phyloP scores from a whole-genome alignment of 169 alveolate species.

The Plasmodium gallinaceum region DNA sequence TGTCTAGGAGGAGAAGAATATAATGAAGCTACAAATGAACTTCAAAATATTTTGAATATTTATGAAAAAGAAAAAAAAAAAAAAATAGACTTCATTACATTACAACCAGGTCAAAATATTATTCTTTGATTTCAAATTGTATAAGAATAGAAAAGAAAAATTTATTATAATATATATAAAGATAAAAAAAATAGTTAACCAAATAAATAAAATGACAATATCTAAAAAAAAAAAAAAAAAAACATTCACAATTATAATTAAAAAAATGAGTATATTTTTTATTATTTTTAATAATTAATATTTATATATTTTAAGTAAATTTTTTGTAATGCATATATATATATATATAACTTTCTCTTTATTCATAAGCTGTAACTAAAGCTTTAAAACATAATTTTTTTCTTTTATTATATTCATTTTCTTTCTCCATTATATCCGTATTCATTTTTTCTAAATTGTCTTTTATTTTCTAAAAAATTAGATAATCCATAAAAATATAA shows the following conservation, averaged over 20 bases:
- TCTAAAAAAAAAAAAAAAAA: not conserved
- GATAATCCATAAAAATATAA: not conserved
- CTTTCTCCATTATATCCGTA: slow-evolving; percentile 52
- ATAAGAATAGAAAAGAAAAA: not conserved
- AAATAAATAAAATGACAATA: not conserved
- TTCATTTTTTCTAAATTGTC: slow-evolving; percentile 67
- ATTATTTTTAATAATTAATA: no score
- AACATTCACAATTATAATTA: not conserved
- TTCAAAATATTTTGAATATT: slow-evolving; percentile 2
- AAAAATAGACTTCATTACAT: slow-evolving; percentile 63
- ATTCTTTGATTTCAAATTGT: slow-evolving; percentile 11
- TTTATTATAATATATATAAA: not conserved
- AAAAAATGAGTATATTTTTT: no score
- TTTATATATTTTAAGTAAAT: no score
- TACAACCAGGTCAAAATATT: slow-evolving; percentile 70
- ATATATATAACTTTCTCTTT: not conserved
- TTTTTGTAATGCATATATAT: no score
- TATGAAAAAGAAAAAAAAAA: slow-evolving; percentile 57
- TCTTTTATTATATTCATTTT: slow-evolving; percentile 68
- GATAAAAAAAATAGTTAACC: not conserved
- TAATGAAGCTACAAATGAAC: slow-evolving; percentile 67
- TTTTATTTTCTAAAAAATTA: slow-evolving; percentile 39
- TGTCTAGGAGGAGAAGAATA: slow-evolving; percentile 76
- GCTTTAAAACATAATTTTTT: slow-evolving; percentile 75
- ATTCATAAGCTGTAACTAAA: slow-evolving; percentile 74